Conservation (phyloP, 805 yeast species). For the Metschnikowia henanensis region DNA sequence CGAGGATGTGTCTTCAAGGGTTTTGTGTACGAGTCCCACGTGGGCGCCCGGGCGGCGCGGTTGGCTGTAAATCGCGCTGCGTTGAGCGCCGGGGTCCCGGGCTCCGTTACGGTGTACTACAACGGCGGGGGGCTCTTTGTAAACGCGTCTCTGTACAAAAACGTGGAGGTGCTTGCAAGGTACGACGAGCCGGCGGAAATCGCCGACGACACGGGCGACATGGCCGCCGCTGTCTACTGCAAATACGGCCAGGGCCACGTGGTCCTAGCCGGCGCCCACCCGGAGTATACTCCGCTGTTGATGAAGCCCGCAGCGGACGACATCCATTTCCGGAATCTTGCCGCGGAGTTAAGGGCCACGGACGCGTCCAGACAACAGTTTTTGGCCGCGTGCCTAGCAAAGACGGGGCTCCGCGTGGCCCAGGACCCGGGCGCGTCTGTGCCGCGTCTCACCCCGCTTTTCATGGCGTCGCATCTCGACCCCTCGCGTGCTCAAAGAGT, state of each 20-base stretch:
- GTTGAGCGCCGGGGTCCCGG: slow-evolving; percentile 18
- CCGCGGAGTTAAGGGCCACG: slow-evolving; percentile 34
- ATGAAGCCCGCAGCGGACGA: slow-evolving; percentile 37
- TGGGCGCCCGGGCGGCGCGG: slow-evolving; percentile 66
- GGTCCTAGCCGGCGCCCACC: slow-evolving; percentile 82
- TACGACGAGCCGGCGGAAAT: slow-evolving; percentile 61
- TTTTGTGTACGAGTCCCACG: slow-evolving; percentile 73
- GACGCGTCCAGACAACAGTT: slow-evolving; percentile 55
- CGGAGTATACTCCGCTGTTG: slow-evolving; percentile 70
- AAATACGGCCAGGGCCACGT: slow-evolving; percentile 74
- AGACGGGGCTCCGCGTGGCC: slow-evolving; percentile 71
- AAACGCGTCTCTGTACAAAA: slow-evolving; percentile 58
- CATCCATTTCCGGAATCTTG: slow-evolving; percentile 30
- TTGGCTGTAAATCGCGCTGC: slow-evolving; percentile 40
- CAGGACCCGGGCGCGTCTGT: slow-evolving; percentile 42
- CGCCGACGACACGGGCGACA: slow-evolving; percentile 29
- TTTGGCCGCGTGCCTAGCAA: slow-evolving; percentile 53
- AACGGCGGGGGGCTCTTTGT: slow-evolving; percentile 92
- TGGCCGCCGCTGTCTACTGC: slow-evolving; percentile 75
- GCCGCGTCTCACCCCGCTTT: slow-evolving; percentile 72
- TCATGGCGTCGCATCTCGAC: slow-evolving; percentile 44
- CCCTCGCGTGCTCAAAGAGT: slow-evolving; percentile 33
- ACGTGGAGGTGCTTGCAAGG: slow-evolving; percentile 70
- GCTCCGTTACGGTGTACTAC: slow-evolving; percentile 49
- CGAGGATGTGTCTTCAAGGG: slow-evolving; percentile 84